Base-by-base conservation (phyloP, 2,329 filamentous ascomycete genomes). In the Cladosporium sp. region DNA sequence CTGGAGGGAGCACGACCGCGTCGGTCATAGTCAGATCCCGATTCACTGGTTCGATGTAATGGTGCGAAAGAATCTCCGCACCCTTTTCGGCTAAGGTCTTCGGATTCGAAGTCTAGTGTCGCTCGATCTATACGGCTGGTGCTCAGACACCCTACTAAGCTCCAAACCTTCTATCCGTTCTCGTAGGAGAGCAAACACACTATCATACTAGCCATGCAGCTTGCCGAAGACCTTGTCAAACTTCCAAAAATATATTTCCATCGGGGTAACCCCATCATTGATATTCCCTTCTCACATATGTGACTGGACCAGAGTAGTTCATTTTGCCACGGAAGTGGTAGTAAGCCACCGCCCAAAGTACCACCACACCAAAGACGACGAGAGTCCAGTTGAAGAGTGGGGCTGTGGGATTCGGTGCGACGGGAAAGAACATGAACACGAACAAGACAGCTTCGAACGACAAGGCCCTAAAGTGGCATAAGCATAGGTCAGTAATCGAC, bases 311-410 rank as follows among this genome's bases (percentile, higher is more conserved):
- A 18, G 27, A 36, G 33, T 49, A 49, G 11, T 33, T 49, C 27
- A 40, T 49, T 36, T 41, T 41, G 25, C 45, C 45, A 27, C 36
- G 40, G 4, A 49, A 8, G 16, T 39, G 36, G 30, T 40, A 49
- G 18, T 49, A 49, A 6, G 20, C 45, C 11, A 39, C 18, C 5
- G 36, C 38, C 36, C 36, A 49, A 13, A 52, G 16, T 9, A 48
- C 35, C 8, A 43, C 32, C 16, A 42, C 30, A 12, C 19, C 35
- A 18, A 38, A 48, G 13, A 66, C 58, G 16, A 66, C 49, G 22
- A 57, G 50, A 7, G 55, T 57, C 62, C 62, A 65, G 42, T 63
- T 64, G 59, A 63, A 63, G 13, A 43, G 52, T 2, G 53, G 53
- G 8, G 58, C 40, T 8, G 53, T 54, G 5, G 62, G 59, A 15